These are phyloP conservation scores for Colletotrichum lindemuthianum DNA, from an alignment of 2,329 filamentous ascomycete genomes.

Conservation along the genomic window DNA sequence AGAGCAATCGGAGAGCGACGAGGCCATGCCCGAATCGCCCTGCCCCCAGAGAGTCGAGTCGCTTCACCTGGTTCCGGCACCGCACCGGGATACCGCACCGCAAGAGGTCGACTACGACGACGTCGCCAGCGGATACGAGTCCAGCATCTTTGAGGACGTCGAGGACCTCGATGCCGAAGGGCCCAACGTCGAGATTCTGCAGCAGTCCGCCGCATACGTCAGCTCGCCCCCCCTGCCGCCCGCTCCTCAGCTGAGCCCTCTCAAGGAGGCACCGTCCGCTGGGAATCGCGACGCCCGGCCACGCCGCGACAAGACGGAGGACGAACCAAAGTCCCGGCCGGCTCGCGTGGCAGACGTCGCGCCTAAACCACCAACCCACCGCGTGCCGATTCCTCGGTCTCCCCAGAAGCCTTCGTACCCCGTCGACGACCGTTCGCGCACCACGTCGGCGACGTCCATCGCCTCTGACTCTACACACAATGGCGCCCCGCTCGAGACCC, in stretches of 20 bases:
- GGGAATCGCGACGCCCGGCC: constrained; percentile 52
- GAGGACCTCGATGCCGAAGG: constrained; percentile 54
- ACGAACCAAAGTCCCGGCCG: constrained; percentile 60
- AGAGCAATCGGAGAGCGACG: constrained; percentile 33
- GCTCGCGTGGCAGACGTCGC: constrained; percentile 43
- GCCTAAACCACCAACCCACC: constrained; percentile 47
- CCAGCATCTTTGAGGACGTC: constrained; percentile 57
- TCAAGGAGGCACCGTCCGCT: constrained; percentile 51
- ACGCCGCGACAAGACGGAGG: constrained; percentile 46
- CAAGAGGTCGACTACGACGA: constrained; percentile 38
- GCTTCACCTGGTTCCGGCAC: constrained; percentile 53
- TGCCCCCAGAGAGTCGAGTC: constrained; percentile 47
- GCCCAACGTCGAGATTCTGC: constrained; percentile 56
- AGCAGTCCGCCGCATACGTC: constrained; percentile 55
- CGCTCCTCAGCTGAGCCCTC: constrained; percentile 59
- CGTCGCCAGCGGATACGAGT: constrained; percentile 49
- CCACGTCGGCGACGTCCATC: constrained; percentile 33
- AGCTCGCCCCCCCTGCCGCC: constrained; percentile 58
- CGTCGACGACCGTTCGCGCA: constrained; percentile 33
- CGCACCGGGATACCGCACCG: constrained; percentile 19
- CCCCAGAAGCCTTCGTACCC: constrained; percentile 41
- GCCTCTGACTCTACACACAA: constrained; percentile 41
- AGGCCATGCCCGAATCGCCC: constrained; percentile 39
- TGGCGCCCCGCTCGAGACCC: constrained; percentile 38
- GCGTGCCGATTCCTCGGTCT: constrained; percentile 43